phyloP scores from a whole-genome alignment of 257 asterid species.

The Solanum bulbocastanum region DNA sequence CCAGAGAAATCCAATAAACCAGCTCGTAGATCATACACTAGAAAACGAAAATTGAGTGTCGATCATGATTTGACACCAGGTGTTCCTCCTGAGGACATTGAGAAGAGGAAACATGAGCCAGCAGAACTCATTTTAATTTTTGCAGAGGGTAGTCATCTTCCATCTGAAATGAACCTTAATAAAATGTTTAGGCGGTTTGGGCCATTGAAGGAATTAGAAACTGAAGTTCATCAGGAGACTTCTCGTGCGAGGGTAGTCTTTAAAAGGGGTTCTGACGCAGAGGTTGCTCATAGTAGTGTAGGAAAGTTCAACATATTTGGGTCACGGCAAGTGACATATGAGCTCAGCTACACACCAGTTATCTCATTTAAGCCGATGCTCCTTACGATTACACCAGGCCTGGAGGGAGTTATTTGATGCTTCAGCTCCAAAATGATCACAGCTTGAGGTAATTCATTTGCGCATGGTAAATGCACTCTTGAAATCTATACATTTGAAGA shows the following conservation, averaged over 20 bases:
- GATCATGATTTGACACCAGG: conserved; percentile 16
- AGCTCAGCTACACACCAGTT: conserved; percentile 68
- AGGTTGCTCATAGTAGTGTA: conserved; percentile 74
- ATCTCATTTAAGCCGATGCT: conserved; percentile 46
- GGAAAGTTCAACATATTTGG: conserved; percentile 73
- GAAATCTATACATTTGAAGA: not conserved
- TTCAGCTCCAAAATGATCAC: conserved; percentile 4
- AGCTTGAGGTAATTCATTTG: conserved; percentile 29
- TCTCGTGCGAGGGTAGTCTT: conserved; percentile 77
- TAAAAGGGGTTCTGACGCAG: conserved; percentile 90
- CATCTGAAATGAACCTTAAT: conserved; percentile 66
- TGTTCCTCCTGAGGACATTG: conserved; percentile 31
- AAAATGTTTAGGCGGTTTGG: conserved; percentile 91
- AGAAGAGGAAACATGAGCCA: conserved; percentile 57
- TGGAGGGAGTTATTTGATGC: conserved; percentile 37
- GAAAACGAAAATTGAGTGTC: conserved; percentile 49
- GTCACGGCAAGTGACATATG: conserved; percentile 55
- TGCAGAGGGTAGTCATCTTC: conserved; percentile 46
- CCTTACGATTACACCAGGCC: conserved; percentile 26
- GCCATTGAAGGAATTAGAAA: conserved; percentile 79
- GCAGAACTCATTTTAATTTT: conserved; percentile 80
- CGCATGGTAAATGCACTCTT: not conserved
- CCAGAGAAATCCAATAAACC: conserved; percentile 33
- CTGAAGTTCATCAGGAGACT: conserved; percentile 64
- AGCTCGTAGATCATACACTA: conserved; percentile 40